These are phyloP conservation scores for Endoconidiophora laricicola DNA, from an alignment of 2,329 filamentous ascomycete species.

Conservation along the genomic window DNA sequence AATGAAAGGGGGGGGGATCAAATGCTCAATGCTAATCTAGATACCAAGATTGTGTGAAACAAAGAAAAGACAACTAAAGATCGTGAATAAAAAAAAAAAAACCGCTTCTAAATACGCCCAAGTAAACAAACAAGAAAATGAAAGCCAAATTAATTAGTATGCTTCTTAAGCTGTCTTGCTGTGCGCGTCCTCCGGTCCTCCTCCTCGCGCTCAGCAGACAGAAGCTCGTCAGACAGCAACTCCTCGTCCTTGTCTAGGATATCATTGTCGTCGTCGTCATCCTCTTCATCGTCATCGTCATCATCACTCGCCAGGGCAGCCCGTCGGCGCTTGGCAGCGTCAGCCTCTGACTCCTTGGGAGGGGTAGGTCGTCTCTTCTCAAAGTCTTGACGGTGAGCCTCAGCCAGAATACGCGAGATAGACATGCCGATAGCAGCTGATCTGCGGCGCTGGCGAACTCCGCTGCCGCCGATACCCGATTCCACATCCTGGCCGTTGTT, in stretches of 20 bases:
- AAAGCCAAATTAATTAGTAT: too few species aligned
- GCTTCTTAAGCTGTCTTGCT: too few species aligned
- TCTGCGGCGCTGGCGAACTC: conserved; percentile 4
- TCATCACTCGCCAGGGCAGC: conserved; percentile 6
- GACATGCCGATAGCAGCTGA: conserved; percentile 21
- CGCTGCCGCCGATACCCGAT: conserved; percentile 16
- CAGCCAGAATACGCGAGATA: conserved; percentile 51
- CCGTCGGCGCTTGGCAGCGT: conserved; percentile 15
- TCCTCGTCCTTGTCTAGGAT: conserved; percentile 14
- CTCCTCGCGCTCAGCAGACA: background rate
- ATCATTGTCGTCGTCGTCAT: conserved; percentile 20
- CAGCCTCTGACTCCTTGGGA: conserved; percentile 11
- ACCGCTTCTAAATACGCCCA: too few species aligned
- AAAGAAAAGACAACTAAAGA: too few species aligned
- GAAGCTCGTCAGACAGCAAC: background rate
- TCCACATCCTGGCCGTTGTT: background rate
- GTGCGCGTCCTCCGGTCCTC: background rate
- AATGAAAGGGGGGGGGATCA: too few species aligned
- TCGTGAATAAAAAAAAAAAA: too few species aligned
- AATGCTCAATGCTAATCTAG: too few species aligned
- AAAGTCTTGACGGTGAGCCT: conserved; percentile 83
- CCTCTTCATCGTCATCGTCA: conserved; percentile 15
- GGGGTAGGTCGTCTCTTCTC: conserved; percentile 42
- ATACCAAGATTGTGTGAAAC: too few species aligned
- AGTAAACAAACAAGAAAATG: too few species aligned